A percentile compares a stretch with the other conserved stretches of the same genome.
Conservation (phyloP, 148 eudicot species). For the Amaranthus hypochondriacus region DNA sequence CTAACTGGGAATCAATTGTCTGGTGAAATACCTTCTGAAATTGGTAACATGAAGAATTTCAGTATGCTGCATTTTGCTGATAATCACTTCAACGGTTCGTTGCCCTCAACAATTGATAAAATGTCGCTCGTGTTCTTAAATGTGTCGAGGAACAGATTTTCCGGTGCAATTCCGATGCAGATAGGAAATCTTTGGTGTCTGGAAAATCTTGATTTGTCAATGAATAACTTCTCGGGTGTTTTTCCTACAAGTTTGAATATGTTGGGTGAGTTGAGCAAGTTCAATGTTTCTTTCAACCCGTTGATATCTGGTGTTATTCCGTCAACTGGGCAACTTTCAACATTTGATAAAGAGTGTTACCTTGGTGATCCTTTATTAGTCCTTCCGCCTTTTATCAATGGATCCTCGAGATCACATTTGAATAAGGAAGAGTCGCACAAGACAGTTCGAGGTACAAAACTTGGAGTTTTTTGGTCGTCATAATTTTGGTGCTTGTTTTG, state of each 20-base stretch:
- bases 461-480: conserved; percentile 33
- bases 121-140: conserved; percentile 67
- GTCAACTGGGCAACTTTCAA: conserved; percentile 66
- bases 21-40: conserved; percentile 59
- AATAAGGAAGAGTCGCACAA: neutral
- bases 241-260: conserved; percentile 60
- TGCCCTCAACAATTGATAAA: conserved; percentile 55
- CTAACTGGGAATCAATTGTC: conserved; percentile 63
- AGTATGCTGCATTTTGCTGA: conserved; percentile 72
- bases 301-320: conserved; percentile 68
- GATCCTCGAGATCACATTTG: conserved; percentile 22
- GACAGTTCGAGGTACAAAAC: conserved; percentile 12
- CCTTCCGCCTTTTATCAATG: conserved; percentile 51
- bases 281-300: conserved; percentile 81
- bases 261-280: conserved; percentile 62
- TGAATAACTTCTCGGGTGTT: conserved; percentile 78
- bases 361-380: conserved; percentile 61
- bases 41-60: conserved; percentile 71
- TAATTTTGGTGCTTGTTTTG: conserved; percentile 47
- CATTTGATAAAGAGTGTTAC: conserved; percentile 70
- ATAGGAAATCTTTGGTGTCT: conserved; percentile 68
- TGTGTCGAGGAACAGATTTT: conserved; percentile 53
- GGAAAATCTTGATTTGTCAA: conserved; percentile 72
- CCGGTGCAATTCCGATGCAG: conserved; percentile 53
- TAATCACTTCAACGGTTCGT: conserved; percentile 50